Evolutionary conservation across 768 basidiomycete genomes (phyloP).

Genomic region (Leccinum arenicola): DNA sequence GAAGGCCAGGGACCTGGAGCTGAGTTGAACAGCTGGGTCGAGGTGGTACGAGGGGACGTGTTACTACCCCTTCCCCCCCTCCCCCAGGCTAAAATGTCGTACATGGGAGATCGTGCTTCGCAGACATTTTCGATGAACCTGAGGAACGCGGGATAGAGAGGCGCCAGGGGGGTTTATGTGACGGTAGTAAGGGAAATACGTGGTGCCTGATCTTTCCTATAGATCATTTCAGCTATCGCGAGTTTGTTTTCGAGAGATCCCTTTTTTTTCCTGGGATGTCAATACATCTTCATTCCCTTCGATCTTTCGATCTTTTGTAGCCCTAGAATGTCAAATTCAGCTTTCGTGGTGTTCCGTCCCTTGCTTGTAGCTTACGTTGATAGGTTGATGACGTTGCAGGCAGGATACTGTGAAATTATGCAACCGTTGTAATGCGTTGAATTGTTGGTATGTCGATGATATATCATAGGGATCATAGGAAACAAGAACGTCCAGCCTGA

Average conservation of each 20-base stretch:
- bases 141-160: background rate
- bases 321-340: conserved; percentile 9
- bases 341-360: background rate
- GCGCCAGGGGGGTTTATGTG: conserved; percentile 40
- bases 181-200: conserved; percentile 41
- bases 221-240: background rate
- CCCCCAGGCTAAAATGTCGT: background rate
- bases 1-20: background rate
- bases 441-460: background rate
- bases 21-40: background rate
- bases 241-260: background rate
- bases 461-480: background rate
- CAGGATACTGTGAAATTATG: background rate
- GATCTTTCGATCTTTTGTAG: conserved; percentile 17
- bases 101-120: conserved; percentile 1
- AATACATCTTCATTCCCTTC: background rate
- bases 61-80: background rate
- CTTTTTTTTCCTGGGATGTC: background rate
- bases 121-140: background rate
- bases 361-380: conserved; percentile 16
- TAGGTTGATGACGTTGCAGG: background rate
- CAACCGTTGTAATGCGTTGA: background rate
- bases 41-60: background rate
- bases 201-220: background rate
- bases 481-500: background rate